A percentile compares a stretch with the other conserved stretches of the same genome.
Evolutionary conservation across 805 yeast genomes (phyloP).

Genomic region (Candida ortonii): DNA sequence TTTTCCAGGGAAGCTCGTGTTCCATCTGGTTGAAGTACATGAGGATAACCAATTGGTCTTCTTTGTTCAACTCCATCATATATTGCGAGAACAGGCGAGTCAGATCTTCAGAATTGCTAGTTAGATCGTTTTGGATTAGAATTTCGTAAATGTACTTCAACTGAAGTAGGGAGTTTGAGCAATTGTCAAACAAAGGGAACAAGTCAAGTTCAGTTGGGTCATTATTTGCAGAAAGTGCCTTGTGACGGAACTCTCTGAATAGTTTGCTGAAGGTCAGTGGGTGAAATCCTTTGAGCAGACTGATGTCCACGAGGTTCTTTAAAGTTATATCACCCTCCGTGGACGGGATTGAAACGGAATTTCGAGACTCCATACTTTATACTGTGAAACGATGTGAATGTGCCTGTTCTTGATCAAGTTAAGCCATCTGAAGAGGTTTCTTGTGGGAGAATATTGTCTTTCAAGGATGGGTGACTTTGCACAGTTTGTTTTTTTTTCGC

Average conservation of each 20-base stretch:
- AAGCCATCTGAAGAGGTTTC: no score
- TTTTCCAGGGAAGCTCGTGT: slow-evolving; percentile 25
- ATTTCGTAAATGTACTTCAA: slow-evolving; percentile 29
- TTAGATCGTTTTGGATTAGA: slow-evolving; percentile 26
- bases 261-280: slow-evolving; percentile 28
- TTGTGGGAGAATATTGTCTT: no score
- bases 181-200: slow-evolving; percentile 18
- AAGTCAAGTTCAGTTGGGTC: slow-evolving; percentile 14
- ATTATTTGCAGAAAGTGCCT: slow-evolving; percentile 6
- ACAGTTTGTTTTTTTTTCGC: no score
- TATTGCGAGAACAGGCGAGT: slow-evolving; percentile 21
- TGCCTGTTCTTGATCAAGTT: no score
- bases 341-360: slow-evolving; percentile 19
- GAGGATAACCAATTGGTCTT: slow-evolving; percentile 26
- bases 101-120: slow-evolving; percentile 26
- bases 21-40: slow-evolving; percentile 27
- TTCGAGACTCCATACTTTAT: slow-evolving; percentile 9
- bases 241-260: slow-evolving; percentile 28
- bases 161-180: slow-evolving; percentile 20
- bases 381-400: no score
- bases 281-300: slow-evolving; percentile 23
- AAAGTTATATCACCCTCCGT: slow-evolving; percentile 23
- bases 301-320: slow-evolving; percentile 20
- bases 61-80: slow-evolving; percentile 7
- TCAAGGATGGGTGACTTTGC: no score